These are phyloP conservation scores for Decorospora gaudefroyi DNA, from an alignment of 2,329 filamentous ascomycete species.

Conservation along the genomic window DNA sequence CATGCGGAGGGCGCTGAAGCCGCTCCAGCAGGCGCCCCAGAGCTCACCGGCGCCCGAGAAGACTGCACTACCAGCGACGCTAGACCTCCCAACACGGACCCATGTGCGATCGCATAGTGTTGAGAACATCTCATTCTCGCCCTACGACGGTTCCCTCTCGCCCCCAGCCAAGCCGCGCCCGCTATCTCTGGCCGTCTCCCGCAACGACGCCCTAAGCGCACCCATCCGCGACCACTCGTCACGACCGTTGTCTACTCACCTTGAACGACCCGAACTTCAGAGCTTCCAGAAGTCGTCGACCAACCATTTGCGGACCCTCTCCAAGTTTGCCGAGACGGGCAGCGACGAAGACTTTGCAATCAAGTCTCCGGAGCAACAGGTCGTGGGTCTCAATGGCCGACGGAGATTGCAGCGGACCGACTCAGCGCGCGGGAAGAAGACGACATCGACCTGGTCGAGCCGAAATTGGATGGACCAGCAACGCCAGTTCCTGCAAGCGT, in stretches of 20 bases:
- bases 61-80: constrained; percentile 20
- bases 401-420: constrained; percentile 76
- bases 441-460: constrained; percentile 68
- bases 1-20: constrained; percentile 76
- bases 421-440: constrained; percentile 58
- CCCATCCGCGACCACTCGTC: constrained; percentile 43
- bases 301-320: constrained; percentile 83
- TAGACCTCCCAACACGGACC: constrained; percentile 15
- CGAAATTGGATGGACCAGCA: constrained; percentile 99
- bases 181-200: constrained; percentile 49
- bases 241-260: constrained; percentile 39
- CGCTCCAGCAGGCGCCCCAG: constrained; percentile 41
- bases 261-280: constrained; percentile 66
- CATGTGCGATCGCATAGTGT: constrained; percentile 49
- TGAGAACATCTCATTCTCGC: constrained; percentile 45
- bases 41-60: constrained; percentile 35
- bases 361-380: constrained; percentile 77
- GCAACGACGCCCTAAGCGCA: constrained; percentile 46
- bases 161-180: constrained; percentile 52
- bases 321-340: constrained; percentile 75
- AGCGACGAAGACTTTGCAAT: constrained; percentile 81
- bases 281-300: constrained; percentile 87
- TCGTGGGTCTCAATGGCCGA: constrained; percentile 83
- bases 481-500: constrained; percentile 91
- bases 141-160: constrained; percentile 53